Conservation (phyloP, 192 early-diverging fungal genomes). For the Coemansia sp. region DNA sequence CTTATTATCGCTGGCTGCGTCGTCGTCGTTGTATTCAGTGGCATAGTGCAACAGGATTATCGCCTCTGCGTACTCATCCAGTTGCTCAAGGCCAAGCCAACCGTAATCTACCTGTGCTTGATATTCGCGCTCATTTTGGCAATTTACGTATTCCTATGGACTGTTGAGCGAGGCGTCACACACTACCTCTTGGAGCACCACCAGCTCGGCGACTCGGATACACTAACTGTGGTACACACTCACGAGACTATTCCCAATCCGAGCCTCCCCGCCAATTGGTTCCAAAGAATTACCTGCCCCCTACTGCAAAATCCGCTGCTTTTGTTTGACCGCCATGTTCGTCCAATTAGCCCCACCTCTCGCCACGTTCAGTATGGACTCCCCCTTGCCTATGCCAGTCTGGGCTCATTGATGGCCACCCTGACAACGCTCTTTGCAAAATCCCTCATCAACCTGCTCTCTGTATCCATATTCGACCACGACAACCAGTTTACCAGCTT, state of each 20-base stretch:
- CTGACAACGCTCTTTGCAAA: constrained; percentile 80
- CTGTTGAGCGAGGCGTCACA: constrained; percentile 54
- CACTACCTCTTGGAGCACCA: constrained; percentile 14
- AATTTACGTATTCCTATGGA: constrained; percentile 62
- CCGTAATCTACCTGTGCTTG: constrained; percentile 64
- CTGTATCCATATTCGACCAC: constrained; percentile 60
- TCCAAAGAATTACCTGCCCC: neutral
- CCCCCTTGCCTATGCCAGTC: constrained; percentile 68
- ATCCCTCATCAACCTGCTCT: constrained; percentile 71
- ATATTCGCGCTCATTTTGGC: constrained; percentile 57
- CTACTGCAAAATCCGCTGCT: constrained; percentile 13
- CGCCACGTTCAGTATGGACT: constrained; percentile 58
- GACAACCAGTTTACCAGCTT: constrained; percentile 72
- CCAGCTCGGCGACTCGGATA: constrained; percentile 11
- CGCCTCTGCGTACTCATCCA: constrained; percentile 69
- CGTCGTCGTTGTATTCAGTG: constrained; percentile 69
- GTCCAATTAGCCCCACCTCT: constrained; percentile 34
- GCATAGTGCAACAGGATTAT: constrained; percentile 62
- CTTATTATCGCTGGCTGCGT: constrained; percentile 74
- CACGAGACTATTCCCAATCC: neutral
- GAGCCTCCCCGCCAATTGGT: neutral
- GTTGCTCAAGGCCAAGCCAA: constrained; percentile 61
- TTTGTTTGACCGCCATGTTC: constrained; percentile 17
- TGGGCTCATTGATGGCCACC: constrained; percentile 76
- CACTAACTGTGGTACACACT: neutral